These are phyloP conservation scores for Botryotinia convoluta DNA, from an alignment of 2,329 filamentous ascomycete genomes.

Conservation along the genomic window DNA sequence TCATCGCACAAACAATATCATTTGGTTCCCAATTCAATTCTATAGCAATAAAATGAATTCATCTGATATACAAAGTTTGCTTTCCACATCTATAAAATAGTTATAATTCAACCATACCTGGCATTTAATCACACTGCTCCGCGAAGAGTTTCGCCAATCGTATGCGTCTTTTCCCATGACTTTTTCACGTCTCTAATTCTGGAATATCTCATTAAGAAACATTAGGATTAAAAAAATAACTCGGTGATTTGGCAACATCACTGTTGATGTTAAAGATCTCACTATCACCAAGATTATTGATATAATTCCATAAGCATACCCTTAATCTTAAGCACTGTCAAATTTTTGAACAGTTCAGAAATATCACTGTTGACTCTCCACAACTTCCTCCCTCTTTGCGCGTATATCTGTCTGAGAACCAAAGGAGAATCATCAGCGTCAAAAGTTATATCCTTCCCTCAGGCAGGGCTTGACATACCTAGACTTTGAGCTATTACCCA, in stretches of 20 bases:
- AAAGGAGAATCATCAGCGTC: not conserved
- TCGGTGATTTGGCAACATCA: not conserved
- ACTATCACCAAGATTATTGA: not conserved
- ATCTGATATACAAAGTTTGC: not conserved
- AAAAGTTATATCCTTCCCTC: not conserved
- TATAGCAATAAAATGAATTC: not conserved
- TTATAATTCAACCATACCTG: not conserved
- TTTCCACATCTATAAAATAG: not conserved
- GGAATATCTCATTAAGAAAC: too few species aligned
- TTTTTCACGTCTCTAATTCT: not conserved
- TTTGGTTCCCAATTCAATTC: fast-evolving
- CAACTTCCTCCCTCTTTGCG: fast-evolving
- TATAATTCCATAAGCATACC: not conserved
- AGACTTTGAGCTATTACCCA: too few species aligned
- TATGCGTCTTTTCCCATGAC: too few species aligned
- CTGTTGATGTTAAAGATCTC: not conserved
- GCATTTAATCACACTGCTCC: not conserved
- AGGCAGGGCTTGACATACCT: too few species aligned
- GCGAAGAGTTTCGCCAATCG: too few species aligned
- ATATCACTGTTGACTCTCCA: not conserved
- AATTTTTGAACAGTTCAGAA: not conserved
- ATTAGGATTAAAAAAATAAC: too few species aligned
- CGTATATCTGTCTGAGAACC: not conserved
- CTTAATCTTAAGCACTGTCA: not conserved
- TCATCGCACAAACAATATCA: not conserved